phyloP scores from a whole-genome alignment of 108 stramenopile genomes.

The Conticribra guillardii region DNA sequence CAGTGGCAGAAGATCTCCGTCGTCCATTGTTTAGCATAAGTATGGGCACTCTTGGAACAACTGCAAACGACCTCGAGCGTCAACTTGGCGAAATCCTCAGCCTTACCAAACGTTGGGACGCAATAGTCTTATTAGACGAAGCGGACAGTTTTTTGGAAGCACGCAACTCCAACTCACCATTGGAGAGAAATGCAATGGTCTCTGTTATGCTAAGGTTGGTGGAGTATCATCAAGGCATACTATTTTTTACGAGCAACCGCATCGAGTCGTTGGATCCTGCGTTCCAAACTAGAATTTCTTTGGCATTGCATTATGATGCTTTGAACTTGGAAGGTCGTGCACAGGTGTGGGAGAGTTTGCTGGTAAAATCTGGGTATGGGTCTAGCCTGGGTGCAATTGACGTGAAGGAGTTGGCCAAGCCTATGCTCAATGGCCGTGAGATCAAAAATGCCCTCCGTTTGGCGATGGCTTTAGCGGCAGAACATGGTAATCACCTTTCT shows the following conservation, averaged over 20 bases:
- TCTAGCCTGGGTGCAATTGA: conserved; percentile 41
- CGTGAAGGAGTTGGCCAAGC: conserved; percentile 50
- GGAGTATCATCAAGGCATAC: conserved; percentile 68
- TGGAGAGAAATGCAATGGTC: conserved; percentile 80
- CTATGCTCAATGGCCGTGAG: conserved; percentile 67
- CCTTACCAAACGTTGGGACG: conserved; percentile 62
- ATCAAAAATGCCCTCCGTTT: conserved; percentile 77
- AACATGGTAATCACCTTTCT: conserved; percentile 46
- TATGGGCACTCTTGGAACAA: conserved; percentile 69
- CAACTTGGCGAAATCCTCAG: conserved; percentile 58
- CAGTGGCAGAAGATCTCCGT: conserved; percentile 61
- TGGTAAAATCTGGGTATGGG: conserved; percentile 48
- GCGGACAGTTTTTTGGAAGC: conserved; percentile 67
- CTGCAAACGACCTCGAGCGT: conserved; percentile 58
- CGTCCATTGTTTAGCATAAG: conserved; percentile 65
- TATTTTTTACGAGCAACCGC: conserved; percentile 73
- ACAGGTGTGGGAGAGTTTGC: conserved; percentile 63
- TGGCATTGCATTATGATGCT: conserved; percentile 64
- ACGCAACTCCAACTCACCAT: conserved; percentile 49
- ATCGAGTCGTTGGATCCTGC: conserved; percentile 76
- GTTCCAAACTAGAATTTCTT: conserved; percentile 70
- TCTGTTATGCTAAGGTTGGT: conserved; percentile 72
- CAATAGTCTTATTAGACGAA: conserved; percentile 69
- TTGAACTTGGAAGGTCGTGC: conserved; percentile 51
- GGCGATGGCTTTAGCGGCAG: conserved; percentile 68